Base-by-base conservation (phyloP, 768 basidiomycete species). In the Xerocomellus amylosporus region DNA sequence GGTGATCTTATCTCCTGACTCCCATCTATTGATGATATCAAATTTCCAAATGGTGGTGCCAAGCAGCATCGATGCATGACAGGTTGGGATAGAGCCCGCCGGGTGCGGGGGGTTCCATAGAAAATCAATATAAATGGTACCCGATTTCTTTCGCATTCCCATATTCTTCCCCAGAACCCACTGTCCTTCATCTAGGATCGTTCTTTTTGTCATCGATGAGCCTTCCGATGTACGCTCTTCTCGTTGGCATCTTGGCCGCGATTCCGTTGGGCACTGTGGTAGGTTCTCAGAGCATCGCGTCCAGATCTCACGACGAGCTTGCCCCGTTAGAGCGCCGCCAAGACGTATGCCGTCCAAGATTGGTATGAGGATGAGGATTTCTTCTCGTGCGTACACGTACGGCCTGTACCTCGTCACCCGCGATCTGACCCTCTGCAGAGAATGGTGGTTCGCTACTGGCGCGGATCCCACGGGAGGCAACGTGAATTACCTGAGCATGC, bases 391-490 rank as follows among this genome's bases (percentile, higher is more conserved):
- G 72, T 76, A 24, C 43, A 45, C 15, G 14, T 26, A 5, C 28
- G 24, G 20, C 22, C 44, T 5, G 19, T 31, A 39, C 14, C 43
- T 9, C 8, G 17, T 40, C 48, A 45, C 46, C 17, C 34, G 26
- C 13, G 12, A 26, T n/a, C 55, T 30, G 51, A 53, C 42, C 37
- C 48, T 40, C 26, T 55, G 36, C 57, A 89, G 87, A 44, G 63
- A 77, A 15, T 90, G 85, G 84, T 71, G 80, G 28, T 91, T 86
- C 71, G 87, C 79, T 68, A 73, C 73, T 15, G 71, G 58, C 5
- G 2, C 65, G 8, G 90, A 92, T 67, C 90, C 90, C 2, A 91
- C 90, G 1, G 70, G 81, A 58, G 90, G 89, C 13, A 72, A 71
- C 33, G 90, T 93, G 51, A 78, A 81, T 53, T 92, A 81, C 64